Evolutionary conservation across 371 early-diverging fungal species (phyloP).

Genomic region (Saksenaea oblongispora): DNA sequence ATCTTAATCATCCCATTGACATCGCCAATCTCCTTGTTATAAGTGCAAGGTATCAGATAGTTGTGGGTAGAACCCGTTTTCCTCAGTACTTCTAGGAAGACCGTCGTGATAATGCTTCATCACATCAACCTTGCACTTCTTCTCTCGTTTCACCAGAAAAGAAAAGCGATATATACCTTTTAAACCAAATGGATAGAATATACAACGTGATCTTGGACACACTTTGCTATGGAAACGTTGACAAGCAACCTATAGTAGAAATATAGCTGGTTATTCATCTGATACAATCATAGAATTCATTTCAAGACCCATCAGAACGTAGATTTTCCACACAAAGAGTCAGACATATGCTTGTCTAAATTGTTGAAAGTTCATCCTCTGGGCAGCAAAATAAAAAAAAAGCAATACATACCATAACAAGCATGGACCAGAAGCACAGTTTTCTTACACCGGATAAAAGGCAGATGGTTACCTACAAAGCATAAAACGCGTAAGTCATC

Average conservation of each 20-base stretch:
- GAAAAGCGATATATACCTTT: not conserved
- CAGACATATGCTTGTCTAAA: conserved; percentile 75
- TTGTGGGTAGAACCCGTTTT: conserved; percentile 39
- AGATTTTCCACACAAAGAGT: conserved; percentile 36
- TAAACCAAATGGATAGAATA: not conserved
- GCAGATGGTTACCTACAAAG: conserved; percentile 3
- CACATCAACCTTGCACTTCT: conserved; percentile 12
- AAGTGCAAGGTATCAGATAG: conserved; percentile 20
- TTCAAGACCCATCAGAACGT: conserved; percentile 20
- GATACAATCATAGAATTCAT: not conserved
- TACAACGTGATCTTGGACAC: not conserved
- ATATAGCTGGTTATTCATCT: conserved; percentile 3
- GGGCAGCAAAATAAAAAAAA: not conserved
- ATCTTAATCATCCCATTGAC: not conserved
- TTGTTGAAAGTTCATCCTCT: conserved; percentile 38
- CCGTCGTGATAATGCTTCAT: conserved; percentile 52
- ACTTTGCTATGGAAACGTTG: too few species aligned
- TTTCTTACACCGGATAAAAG: not conserved
- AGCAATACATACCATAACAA: conserved; percentile 1
- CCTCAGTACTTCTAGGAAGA: conserved; percentile 48
- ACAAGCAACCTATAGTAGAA: not conserved
- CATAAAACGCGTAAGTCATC: not conserved
- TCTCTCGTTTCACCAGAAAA: too few species aligned
- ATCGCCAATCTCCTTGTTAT: not conserved
- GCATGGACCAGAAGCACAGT: not conserved